These are phyloP conservation scores for Stenocarpella maydis DNA, from an alignment of 2,329 filamentous ascomycete genomes.

Conservation along the genomic window DNA sequence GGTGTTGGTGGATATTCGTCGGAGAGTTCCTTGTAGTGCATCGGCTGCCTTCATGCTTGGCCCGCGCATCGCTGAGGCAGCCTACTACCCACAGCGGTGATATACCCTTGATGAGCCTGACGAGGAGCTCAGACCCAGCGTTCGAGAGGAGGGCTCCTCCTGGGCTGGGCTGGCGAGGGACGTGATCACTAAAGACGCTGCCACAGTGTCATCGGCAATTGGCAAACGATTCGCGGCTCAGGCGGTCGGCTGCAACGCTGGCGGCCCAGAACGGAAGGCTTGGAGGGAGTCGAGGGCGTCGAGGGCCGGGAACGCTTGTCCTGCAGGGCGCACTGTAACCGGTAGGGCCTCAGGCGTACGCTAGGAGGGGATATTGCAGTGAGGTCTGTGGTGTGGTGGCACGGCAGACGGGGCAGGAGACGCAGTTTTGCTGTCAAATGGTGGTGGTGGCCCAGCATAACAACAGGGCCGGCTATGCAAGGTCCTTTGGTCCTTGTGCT, in stretches of 20 bases:
- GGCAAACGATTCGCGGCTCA: slow-evolving; percentile 4
- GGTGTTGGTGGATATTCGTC: neutral
- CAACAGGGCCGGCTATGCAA: slow-evolving; percentile 22
- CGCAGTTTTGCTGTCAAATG: slow-evolving; percentile 9
- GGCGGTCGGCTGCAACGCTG: slow-evolving; percentile 19
- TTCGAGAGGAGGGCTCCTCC: slow-evolving; percentile 10
- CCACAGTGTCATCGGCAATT: slow-evolving; percentile 22
- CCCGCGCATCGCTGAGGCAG: slow-evolving; percentile 2
- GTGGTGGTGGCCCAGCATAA: slow-evolving; percentile 9
- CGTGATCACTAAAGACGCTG: slow-evolving; percentile 16
- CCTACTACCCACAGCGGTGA: neutral
- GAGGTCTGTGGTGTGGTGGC: slow-evolving; percentile 6
- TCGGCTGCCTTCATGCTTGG: slow-evolving; percentile 21
- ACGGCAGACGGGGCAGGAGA: slow-evolving; percentile 9
- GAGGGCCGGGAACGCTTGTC: slow-evolving; percentile 19
- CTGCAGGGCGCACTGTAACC: slow-evolving; percentile 7
- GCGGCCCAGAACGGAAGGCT: slow-evolving; percentile 18
- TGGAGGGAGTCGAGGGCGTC: neutral
- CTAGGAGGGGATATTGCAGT: neutral
- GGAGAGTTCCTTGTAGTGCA: slow-evolving; percentile 22
- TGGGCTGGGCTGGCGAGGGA: slow-evolving; percentile 1
- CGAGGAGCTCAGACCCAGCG: slow-evolving; percentile 22
- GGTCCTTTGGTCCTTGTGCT: slow-evolving; percentile 10
- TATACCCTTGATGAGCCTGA: neutral
- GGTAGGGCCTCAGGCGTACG: slow-evolving; percentile 14